A percentile compares a stretch with the other conserved stretches of the same genome.
phyloP scores from a whole-genome alignment of 768 basidiomycete genomes.

The Cubamyces lactineus region DNA sequence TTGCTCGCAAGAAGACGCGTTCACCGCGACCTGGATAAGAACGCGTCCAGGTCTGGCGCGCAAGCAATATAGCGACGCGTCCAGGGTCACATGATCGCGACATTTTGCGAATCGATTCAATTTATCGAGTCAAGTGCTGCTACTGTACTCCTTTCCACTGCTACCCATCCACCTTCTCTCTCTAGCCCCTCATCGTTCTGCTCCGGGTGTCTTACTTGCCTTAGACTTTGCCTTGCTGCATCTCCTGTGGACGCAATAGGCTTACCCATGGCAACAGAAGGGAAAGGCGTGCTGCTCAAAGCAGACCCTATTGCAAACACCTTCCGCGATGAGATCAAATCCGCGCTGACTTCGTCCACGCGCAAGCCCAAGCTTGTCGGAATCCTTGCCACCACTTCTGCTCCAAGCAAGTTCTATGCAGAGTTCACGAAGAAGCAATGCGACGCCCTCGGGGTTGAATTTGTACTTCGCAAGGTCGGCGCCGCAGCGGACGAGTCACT shows the following conservation, averaged over 20 bases:
- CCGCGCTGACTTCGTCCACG: conserved; percentile 40
- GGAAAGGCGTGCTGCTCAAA: conserved; percentile 79
- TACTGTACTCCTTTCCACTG: background rate
- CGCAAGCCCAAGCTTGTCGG: conserved; percentile 81
- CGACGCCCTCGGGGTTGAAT: conserved; percentile 83
- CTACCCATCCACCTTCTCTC: background rate
- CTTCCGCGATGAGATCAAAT: conserved; percentile 72
- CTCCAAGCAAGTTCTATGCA: conserved; percentile 81
- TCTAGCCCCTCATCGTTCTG: background rate
- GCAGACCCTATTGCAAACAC: conserved; percentile 74
- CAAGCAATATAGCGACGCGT: conserved; percentile 14
- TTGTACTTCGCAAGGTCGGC: conserved; percentile 76
- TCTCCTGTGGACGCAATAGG: too few relatives aligned
- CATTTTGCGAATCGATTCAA: conserved; percentile 13
- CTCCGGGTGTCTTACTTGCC: background rate
- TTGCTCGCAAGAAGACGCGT: too few relatives aligned
- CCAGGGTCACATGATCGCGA: conserved; percentile 17
- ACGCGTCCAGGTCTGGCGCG: background rate
- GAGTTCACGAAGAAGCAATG: conserved; percentile 94
- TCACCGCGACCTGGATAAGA: too few relatives aligned
- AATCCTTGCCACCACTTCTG: conserved; percentile 83
- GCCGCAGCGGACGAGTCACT: conserved; percentile 57
- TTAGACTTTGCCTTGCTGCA: too few relatives aligned
- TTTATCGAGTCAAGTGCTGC: conserved; percentile 14
- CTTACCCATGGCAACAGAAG: conserved; percentile 26